These are phyloP conservation scores for Curvularia sp. DNA, from an alignment of 2,329 filamentous ascomycete genomes.

Conservation along the genomic window DNA sequence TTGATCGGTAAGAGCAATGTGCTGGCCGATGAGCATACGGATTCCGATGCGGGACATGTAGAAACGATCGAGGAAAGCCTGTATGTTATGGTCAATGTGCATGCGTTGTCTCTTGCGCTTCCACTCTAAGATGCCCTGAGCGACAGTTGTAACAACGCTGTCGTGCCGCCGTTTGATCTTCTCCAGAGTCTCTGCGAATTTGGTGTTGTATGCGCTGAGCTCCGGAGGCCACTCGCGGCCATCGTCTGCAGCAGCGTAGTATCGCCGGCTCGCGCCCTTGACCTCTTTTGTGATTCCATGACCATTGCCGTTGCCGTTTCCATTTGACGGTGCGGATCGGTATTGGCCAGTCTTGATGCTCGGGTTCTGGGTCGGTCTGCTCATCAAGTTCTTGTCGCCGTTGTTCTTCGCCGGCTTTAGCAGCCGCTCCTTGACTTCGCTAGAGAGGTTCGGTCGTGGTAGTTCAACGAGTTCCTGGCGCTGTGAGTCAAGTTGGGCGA, in stretches of 20 bases:
- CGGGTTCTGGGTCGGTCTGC: conserved; percentile 86
- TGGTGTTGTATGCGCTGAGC: conserved; percentile 90
- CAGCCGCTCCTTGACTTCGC: conserved; percentile 80
- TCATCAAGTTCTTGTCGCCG: conserved; percentile 70
- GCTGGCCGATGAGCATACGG: conserved; percentile 97
- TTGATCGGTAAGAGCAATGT: conserved; percentile 96
- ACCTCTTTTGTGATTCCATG: conserved; percentile 58
- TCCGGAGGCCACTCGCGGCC: conserved; percentile 90
- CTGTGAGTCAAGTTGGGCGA: conserved; percentile 36
- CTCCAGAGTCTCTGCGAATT: conserved; percentile 86
- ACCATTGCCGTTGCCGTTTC: conserved; percentile 51
- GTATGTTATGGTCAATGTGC: conserved; percentile 97
- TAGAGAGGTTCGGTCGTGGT: conserved; percentile 75
- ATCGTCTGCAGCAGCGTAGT: conserved; percentile 93
- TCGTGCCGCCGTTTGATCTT: conserved; percentile 96
- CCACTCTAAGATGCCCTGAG: conserved; percentile 97
- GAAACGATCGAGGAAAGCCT: conserved; percentile 96
- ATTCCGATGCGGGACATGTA: conserved; percentile 99
- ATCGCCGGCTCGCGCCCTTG: conserved; percentile 66
- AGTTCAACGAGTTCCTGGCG: conserved; percentile 88
- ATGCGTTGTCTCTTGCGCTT: conserved; percentile 95
- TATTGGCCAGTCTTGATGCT: conserved; percentile 87
- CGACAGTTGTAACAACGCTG: conserved; percentile 95
- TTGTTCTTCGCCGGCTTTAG: conserved; percentile 70
- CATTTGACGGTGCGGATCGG: conserved; percentile 60